Conservation (phyloP, 2,329 filamentous ascomycete genomes). For the Epichloe brachyelytri region DNA sequence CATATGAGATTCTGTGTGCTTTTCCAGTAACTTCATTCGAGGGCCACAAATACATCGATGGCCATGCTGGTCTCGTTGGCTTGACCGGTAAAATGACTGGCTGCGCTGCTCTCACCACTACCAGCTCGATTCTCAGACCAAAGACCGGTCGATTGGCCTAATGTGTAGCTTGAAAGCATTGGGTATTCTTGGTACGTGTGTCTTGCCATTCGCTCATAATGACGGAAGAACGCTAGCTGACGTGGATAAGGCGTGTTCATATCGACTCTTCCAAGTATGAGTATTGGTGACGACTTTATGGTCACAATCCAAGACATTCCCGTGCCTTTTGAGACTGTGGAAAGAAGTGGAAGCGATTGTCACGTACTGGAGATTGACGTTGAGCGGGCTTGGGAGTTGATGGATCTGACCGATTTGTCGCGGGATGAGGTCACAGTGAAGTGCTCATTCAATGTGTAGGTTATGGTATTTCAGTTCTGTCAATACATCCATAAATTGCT, state of each 20-base stretch:
- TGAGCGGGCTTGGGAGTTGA: slow-evolving; percentile 62
- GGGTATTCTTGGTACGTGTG: slow-evolving; percentile 51
- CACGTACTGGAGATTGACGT: slow-evolving; percentile 67
- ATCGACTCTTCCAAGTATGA: slow-evolving; percentile 49
- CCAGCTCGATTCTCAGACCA: slow-evolving; percentile 41
- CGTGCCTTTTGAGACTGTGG: slow-evolving; percentile 55
- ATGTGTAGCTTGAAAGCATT: slow-evolving; percentile 67
- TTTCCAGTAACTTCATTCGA: slow-evolving; percentile 51
- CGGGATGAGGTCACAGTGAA: slow-evolving; percentile 67
- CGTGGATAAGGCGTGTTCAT: slow-evolving; percentile 53
- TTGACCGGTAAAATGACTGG: slow-evolving; percentile 84
- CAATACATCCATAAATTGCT: too few species aligned
- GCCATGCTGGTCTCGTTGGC: slow-evolving; percentile 58
- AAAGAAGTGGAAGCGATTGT: slow-evolving; percentile 34
- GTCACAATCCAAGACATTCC: slow-evolving; percentile 60
- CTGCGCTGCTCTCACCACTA: slow-evolving; percentile 59
- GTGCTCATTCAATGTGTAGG: slow-evolving; percentile 36
- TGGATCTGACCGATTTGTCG: slow-evolving; percentile 59
- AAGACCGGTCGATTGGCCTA: slow-evolving; percentile 49
- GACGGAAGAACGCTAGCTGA: neutral
- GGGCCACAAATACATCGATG: slow-evolving; percentile 18
- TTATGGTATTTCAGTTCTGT: too few species aligned
- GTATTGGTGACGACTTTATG: slow-evolving; percentile 54
- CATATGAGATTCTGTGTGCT: slow-evolving; percentile 72
- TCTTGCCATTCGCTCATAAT: neutral